A percentile compares a stretch with the other conserved stretches of the same genome.
phyloP scores from a whole-genome alignment of 805 yeast genomes.

The Saturnispora gosingensis region DNA sequence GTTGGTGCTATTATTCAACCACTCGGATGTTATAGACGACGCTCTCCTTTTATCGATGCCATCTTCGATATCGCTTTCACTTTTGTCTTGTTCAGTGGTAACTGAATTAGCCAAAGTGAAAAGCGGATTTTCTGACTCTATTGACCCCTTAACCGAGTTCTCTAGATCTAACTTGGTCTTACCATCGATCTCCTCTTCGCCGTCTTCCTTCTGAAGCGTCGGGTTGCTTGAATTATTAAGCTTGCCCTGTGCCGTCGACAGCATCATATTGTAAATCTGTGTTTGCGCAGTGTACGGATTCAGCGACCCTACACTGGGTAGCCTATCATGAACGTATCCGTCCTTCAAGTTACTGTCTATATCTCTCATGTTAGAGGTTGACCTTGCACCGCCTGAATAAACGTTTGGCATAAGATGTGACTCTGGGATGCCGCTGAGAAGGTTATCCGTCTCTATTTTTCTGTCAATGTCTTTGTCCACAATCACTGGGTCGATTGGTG shows the following conservation, averaged over 20 bases:
- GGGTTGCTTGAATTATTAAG: not conserved
- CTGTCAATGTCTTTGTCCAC: not conserved
- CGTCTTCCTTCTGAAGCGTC: not conserved
- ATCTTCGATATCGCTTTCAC: not conserved
- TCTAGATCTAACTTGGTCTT: too few species aligned
- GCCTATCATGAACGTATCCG: not conserved
- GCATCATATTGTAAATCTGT: not conserved
- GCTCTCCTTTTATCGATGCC: not conserved
- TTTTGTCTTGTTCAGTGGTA: not conserved
- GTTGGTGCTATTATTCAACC: not conserved
- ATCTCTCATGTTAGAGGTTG: conserved; percentile 4
- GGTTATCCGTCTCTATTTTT: conserved; percentile 1
- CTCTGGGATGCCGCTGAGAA: not conserved
- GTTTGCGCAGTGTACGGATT: conserved; percentile 2
- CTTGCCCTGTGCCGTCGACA: not conserved
- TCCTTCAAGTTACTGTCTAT: not conserved
- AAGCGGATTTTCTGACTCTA: conserved; percentile 19
- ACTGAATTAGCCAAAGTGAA: conserved; percentile 26
- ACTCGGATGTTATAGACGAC: not conserved
- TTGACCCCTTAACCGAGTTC: not conserved
- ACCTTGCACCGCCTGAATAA: conserved; percentile 5
- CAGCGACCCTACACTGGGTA: conserved; percentile 4
- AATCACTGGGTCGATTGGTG: not conserved
- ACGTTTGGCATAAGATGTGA: not conserved
- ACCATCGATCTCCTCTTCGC: not conserved